Conservation (phyloP, 1,139 yeast species). For the Kluyveromyces sp. region DNA sequence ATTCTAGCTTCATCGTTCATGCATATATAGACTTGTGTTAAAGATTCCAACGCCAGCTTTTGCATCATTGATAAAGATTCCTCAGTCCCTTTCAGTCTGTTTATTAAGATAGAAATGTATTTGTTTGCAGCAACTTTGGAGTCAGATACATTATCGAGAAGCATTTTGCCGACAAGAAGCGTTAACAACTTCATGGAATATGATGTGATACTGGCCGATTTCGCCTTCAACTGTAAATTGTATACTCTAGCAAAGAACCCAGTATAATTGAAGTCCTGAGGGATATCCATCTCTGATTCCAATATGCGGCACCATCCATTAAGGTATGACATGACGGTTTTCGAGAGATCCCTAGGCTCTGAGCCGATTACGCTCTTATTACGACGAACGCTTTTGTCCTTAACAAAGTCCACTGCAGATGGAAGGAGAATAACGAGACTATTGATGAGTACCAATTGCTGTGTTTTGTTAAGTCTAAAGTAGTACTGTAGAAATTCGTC, state of each 20-base stretch:
- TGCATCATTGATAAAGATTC: slow-evolving; percentile 9
- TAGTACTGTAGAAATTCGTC: slow-evolving; percentile 38
- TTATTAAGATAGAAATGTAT: slow-evolving; percentile 15
- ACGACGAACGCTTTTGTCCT: not conserved
- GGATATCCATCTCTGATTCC: slow-evolving; percentile 31
- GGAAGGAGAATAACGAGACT: slow-evolving; percentile 19
- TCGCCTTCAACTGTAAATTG: slow-evolving; percentile 41
- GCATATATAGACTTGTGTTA: slow-evolving; percentile 8
- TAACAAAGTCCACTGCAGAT: slow-evolving; percentile 12
- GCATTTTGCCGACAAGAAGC: slow-evolving; percentile 13
- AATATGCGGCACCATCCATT: slow-evolving; percentile 32
- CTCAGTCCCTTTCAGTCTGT: slow-evolving; percentile 3
- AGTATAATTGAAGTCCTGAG: slow-evolving; percentile 34
- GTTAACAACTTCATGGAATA: slow-evolving; percentile 19
- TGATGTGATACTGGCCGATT: slow-evolving; percentile 12
- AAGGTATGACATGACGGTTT: slow-evolving; percentile 22
- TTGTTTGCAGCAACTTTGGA: slow-evolving; percentile 14
- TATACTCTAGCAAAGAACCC: slow-evolving; percentile 47
- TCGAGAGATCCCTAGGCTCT: slow-evolving; percentile 14
- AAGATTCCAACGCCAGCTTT: slow-evolving; percentile 14
- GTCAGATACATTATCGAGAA: slow-evolving; percentile 2
- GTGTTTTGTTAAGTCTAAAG: slow-evolving; percentile 16
- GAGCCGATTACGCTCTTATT: slow-evolving; percentile 11
- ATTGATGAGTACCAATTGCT: slow-evolving; percentile 17
- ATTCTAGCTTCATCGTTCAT: not conserved